Conservation (phyloP, 2,329 filamentous ascomycete genomes). For the Cytospora chrysosperma region DNA sequence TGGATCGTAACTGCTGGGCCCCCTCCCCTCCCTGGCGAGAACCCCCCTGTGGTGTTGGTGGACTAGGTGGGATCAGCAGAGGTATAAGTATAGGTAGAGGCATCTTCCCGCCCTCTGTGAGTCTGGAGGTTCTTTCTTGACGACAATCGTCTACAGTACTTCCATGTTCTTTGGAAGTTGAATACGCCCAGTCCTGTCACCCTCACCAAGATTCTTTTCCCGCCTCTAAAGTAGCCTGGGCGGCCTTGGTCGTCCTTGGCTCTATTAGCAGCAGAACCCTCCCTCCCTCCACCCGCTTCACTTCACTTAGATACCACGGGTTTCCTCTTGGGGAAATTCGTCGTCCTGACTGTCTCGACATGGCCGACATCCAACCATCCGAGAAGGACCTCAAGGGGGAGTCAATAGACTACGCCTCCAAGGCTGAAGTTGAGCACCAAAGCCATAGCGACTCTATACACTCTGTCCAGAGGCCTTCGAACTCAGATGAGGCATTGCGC, state of each 20-base stretch:
- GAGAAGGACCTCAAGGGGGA: conserved; percentile 29
- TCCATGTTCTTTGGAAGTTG: background rate
- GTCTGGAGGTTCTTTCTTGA: background rate
- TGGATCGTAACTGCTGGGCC: conserved; percentile 5
- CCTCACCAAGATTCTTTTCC: background rate
- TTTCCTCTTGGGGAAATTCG: too few relatives aligned
- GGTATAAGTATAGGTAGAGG: conserved; percentile 10
- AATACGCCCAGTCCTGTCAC: background rate
- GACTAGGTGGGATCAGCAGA: background rate
- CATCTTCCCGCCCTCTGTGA: background rate
- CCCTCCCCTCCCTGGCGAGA: background rate
- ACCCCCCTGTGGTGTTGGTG: background rate
- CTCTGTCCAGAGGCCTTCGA: background rate
- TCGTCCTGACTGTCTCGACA: background rate
- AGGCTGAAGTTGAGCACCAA: conserved; percentile 31
- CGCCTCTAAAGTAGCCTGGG: background rate
- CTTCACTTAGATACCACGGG: background rate
- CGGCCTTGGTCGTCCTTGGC: conserved; percentile 1
- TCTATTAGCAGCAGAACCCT: background rate
- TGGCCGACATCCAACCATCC: conserved; percentile 1
- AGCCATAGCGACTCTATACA: background rate
- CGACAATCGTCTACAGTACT: background rate
- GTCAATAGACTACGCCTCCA: conserved; percentile 28
- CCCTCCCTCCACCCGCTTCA: too few relatives aligned
- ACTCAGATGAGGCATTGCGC: conserved; percentile 29